Base-by-base conservation (phyloP, 331 rosid species). In the Rhamnella rubrinervis region DNA sequence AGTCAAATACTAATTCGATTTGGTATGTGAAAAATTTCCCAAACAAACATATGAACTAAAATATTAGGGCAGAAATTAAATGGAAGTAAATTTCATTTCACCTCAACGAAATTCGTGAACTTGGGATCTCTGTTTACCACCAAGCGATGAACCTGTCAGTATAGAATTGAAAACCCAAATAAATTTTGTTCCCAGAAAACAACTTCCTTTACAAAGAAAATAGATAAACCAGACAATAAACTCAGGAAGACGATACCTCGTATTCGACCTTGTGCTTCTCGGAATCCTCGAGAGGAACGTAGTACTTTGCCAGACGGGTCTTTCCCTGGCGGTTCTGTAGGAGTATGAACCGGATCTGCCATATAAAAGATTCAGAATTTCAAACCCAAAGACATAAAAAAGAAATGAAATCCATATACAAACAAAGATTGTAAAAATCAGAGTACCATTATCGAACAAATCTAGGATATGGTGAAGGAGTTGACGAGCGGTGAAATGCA, bases 181-280 rank as follows among this genome's bases (percentile, higher is more conserved):
- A 8, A 44, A 9, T 8, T 39, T 35, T 8, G 12, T 47, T 56
- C 20, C 28, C 14, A 60, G 28, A 39, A 16, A 23, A 55, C 58
- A 66, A 58, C 28, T 8, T 9, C 14, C 13, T 44, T 44, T 12
- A 44, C 53, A 77, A 67, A 71, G 60, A 52, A 16, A 17, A 16
- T 20, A 23, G 14, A 2, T 23, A 23, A 56, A 23, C 5, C 44
- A 1, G 72, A 70, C 12, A 6, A 31, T 2, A 31, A 31, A 31
- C 4, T 9, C 28, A 44, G 61, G 49, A 69, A 23, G 18, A 46
- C 25, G 64, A 23, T 61, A 92, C 98, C 98, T 95, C 98, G 83
- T 95, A 95, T 77, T 95, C 98, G 63, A 95, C 97, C 83, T 89
- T 95, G 78, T 95, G 97, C 67, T 95, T 95, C 89, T 95, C 98